Evolutionary conservation across 129 eudicot genomes (phyloP).

Genomic region (Solidago caesia): DNA sequence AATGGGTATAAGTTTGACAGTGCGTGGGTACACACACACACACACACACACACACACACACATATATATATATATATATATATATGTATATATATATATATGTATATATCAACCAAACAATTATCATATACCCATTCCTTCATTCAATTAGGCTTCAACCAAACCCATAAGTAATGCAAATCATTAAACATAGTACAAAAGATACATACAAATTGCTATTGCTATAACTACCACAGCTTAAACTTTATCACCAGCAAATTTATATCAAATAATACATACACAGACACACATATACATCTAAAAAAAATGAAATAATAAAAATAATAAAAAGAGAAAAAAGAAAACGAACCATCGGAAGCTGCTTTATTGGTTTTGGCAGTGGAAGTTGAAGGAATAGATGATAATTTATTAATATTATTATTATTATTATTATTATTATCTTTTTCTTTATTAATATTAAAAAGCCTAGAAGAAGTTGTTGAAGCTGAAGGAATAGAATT

Average conservation of each 20-base stretch:
- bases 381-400: constrained; percentile 55
- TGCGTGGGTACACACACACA: no score
- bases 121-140: no score
- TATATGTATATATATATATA: no score
- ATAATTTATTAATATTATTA: constrained; percentile 21
- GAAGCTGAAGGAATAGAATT: constrained; percentile 43
- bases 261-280: neutral
- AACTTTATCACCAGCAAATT: neutral
- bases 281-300: neutral
- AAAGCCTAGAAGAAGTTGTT: constrained; percentile 51
- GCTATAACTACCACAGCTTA: neutral
- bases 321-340: neutral
- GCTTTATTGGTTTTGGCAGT: constrained; percentile 36
- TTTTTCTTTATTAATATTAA: constrained; percentile 42
- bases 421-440: constrained; percentile 17
- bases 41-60: no score
- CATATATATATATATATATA: no score
- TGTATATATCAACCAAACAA: no score
- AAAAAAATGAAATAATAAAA: neutral
- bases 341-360: constrained; percentile 45
- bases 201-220: neutral
- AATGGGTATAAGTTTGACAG: no score
- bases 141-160: no score
- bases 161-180: neutral
- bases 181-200: neutral